Evolutionary conservation across 805 yeast genomes (phyloP), one percentile per base, ranked within the genome.

Genomic region (Schwanniomyces yamadae): DNA sequence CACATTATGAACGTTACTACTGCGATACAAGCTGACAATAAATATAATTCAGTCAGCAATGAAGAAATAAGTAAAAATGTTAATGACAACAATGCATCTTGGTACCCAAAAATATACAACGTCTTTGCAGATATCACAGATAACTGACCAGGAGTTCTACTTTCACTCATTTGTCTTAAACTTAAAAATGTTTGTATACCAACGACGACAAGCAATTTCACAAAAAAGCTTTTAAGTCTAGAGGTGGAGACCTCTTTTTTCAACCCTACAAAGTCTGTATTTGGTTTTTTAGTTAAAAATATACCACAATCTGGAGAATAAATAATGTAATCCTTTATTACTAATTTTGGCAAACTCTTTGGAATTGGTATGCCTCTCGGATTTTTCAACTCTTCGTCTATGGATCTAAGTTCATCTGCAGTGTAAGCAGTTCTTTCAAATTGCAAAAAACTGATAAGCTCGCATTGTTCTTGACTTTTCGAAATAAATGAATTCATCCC

Each of bases 271-370:
- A 66, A 45, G 4, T 38, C 39, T 4, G 37, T 34, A 5, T 40
- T 41, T 6, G 43, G 37, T 21, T 48, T 45, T 18, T 46, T 48
- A 21, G 42, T 55, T 4, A 86, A 41, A 2, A 74, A 54, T 2
- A 82, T 52, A 0, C 90, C 95, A 66, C 98, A 90, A 54, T 90
- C 95, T 0, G 97, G 97, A 0, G 96, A 87, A 51, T 85, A 89
- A 13, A 87, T 40, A 10, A 87, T 43, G 5, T 83, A 88, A 8
- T 72, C 59, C 2, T 71, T 55, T 7, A 90, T 49, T 21, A 61
- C 62, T 12, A 90, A 45, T 0, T 57, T 49, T 0, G 96, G 96
- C 4, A 82, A 53, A 1, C 51, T 40, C 3, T 38, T 24, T 12
- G 73, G 70, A 11, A 80, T 72, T 2, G 96, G 96, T 41, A 84